Evolutionary conservation across 2,329 filamentous ascomycete species (phyloP), one percentile per base, ranked within the genome.

Genomic region (Colletotrichum cuscutae): DNA sequence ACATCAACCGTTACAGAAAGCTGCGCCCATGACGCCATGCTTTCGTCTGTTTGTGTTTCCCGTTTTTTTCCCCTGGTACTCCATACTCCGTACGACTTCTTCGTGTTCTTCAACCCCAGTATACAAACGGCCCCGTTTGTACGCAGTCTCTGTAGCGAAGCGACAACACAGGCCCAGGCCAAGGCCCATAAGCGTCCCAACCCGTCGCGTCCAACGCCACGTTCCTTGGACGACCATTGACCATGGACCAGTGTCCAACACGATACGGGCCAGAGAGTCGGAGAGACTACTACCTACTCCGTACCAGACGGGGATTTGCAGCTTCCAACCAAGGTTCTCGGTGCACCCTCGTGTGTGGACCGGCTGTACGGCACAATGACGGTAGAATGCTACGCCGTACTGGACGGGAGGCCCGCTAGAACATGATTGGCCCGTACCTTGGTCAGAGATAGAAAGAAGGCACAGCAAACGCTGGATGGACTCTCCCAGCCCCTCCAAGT

Each of bases 321-420:
- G 42, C 42, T 49, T 49, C 49, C 57, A 56, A 24, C 53, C 53
- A 56, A 56, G 22, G 24, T 24, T 56, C 53, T 26, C 28, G 11
- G 26, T 15, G 26, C 53, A 24, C 22, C 53, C 53, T 56, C 19
- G 53, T 56, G 22, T 56, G 66, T 73, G 71, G 71, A 73, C 49
- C 71, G 67, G 61, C 24, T 53, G 46, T 52, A 49, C 71, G 61
- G 66, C 65, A 61, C 61, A 61, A 46, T 49, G 52, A 71, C 56
- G 35, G 30, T 32, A 62, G 19, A 59, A 32, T 61, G 53, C 35
- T 19, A 46, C 65, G 24, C 42, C 42, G 42, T 49, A 49, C 42
- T 49, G 42, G 42, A 49, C 42, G 42, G 42, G 42, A 46, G n/a
- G 60, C 42, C 46, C 28, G 46, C 35, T 24, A 52, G 19, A 22